phyloP scores from a whole-genome alignment of 2,329 filamentous ascomycete genomes.

The Leptoxyphium fumago region DNA sequence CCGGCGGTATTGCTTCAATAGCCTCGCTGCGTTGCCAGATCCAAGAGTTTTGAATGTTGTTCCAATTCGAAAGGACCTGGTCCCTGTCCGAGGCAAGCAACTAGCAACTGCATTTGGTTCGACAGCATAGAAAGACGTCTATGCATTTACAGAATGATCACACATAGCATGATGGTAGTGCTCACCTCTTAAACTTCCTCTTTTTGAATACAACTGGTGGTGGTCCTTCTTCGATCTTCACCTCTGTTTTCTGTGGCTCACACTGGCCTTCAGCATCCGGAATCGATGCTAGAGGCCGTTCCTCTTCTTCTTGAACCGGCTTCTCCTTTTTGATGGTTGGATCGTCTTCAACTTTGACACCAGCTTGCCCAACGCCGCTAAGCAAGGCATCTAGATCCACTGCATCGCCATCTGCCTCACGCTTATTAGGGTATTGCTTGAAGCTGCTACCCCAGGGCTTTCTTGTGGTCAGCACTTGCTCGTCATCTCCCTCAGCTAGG shows the following conservation, averaged over 20 bases:
- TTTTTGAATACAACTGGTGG: slow-evolving; percentile 62
- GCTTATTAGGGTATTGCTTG: slow-evolving; percentile 30
- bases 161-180: no score
- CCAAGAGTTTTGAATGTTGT: no score
- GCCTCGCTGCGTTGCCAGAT: no score
- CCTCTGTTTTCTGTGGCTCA: slow-evolving; percentile 7
- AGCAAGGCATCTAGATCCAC: slow-evolving; percentile 47
- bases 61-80: no score
- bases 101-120: no score
- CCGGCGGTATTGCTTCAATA: no score
- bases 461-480: slow-evolving; percentile 19
- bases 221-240: slow-evolving; percentile 20
- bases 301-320: slow-evolving; percentile 13
- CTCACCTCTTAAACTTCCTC: slow-evolving; percentile 39
- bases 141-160: no score
- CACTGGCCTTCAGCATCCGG: slow-evolving; percentile 7
- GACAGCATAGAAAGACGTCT: no score
- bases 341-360: slow-evolving; percentile 11
- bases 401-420: slow-evolving; percentile 32
- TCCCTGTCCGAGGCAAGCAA: no score
- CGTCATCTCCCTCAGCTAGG: slow-evolving; percentile 47
- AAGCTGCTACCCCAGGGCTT: slow-evolving; percentile 32
- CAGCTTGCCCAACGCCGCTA: slow-evolving; percentile 17
- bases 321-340: slow-evolving; percentile 14
- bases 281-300: slow-evolving; percentile 11